Evolutionary conservation across 2,329 filamentous ascomycete species (phyloP).

Genomic region (Endothia cerciana): DNA sequence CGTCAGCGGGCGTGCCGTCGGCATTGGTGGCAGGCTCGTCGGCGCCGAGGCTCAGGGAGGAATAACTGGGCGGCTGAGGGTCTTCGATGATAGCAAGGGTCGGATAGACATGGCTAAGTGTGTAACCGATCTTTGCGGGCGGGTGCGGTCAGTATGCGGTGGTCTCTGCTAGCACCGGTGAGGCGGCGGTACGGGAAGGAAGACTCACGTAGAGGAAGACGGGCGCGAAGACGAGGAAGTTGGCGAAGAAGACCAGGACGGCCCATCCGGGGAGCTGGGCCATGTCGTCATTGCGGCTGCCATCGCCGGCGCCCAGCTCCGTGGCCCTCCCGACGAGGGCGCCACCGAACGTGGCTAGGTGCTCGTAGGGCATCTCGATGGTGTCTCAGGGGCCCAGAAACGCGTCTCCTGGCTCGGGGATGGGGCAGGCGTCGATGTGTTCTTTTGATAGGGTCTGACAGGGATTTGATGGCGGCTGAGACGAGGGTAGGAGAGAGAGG

Average conservation of each 20-base stretch:
- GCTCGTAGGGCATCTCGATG: constrained; percentile 15
- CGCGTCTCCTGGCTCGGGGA: neutral
- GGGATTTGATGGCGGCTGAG: neutral
- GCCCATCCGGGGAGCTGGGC: constrained; percentile 45
- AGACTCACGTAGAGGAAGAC: constrained; percentile 47
- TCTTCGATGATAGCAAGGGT: constrained; percentile 63
- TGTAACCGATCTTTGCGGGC: constrained; percentile 53
- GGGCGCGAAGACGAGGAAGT: constrained; percentile 52
- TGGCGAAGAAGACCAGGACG: constrained; percentile 42
- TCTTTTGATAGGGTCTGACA: neutral
- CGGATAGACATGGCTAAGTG: constrained; percentile 54
- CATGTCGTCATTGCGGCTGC: constrained; percentile 9
- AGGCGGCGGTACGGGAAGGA: neutral
- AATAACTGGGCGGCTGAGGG: constrained; percentile 59
- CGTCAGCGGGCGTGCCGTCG: constrained; percentile 38
- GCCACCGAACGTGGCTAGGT: constrained; percentile 20
- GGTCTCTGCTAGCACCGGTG: neutral
- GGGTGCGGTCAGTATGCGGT: neutral
- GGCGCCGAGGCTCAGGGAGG: constrained; percentile 51
- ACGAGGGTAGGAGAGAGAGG: neutral
- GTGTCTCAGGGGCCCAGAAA: too few species aligned
- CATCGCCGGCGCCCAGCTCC: constrained; percentile 8
- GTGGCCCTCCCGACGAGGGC: constrained; percentile 25
- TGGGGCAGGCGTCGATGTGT: neutral
- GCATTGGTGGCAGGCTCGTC: constrained; percentile 40